phyloP scores from a whole-genome alignment of 495 filamentous ascomycete genomes.

The Acidiella bohemica region DNA sequence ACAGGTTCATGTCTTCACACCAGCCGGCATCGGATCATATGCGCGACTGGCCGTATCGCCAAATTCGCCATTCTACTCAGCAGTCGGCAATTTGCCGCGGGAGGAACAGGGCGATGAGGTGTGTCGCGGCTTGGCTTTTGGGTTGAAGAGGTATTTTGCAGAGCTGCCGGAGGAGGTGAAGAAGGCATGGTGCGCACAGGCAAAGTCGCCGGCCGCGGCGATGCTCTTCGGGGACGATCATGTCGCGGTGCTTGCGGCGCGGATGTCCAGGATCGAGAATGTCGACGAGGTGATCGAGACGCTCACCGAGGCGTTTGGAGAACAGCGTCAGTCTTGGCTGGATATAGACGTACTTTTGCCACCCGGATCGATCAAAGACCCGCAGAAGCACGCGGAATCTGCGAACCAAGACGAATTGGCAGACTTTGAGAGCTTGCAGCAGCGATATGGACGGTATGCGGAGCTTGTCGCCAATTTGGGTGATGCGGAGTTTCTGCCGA shows the following conservation, averaged over 20 bases:
- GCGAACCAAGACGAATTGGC: slow-evolving; percentile 33
- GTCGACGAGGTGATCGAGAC: slow-evolving; percentile 54
- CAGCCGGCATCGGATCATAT: slow-evolving; percentile 76
- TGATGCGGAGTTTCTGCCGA: slow-evolving; percentile 72
- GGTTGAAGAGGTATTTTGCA: slow-evolving; percentile 80
- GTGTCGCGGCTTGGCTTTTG: slow-evolving; percentile 77
- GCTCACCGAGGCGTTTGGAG: slow-evolving; percentile 56
- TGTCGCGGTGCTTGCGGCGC: slow-evolving; percentile 75
- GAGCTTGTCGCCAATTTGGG: slow-evolving; percentile 65
- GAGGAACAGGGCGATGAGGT: slow-evolving; percentile 90
- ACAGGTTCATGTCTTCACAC: slow-evolving; percentile 79
- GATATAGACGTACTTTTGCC: slow-evolving; percentile 84
- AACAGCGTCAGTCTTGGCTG: slow-evolving; percentile 65
- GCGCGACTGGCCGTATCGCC: slow-evolving; percentile 83
- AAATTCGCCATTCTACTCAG: slow-evolving; percentile 84
- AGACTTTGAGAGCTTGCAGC: slow-evolving; percentile 43
- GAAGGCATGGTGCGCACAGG: slow-evolving; percentile 34
- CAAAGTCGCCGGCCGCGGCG: slow-evolving; percentile 43
- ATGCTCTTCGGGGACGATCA: slow-evolving; percentile 80
- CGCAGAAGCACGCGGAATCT: slow-evolving; percentile 34
- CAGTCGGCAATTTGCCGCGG: slow-evolving; percentile 79
- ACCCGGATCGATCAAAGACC: slow-evolving; percentile 49
- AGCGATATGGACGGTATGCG: slow-evolving; percentile 62
- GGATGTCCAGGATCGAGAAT: slow-evolving; percentile 67
- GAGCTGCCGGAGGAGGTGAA: slow-evolving; percentile 70